These are phyloP conservation scores for Gonapodya sp. DNA, from an alignment of 192 early-diverging fungal genomes.

Conservation along the genomic window DNA sequence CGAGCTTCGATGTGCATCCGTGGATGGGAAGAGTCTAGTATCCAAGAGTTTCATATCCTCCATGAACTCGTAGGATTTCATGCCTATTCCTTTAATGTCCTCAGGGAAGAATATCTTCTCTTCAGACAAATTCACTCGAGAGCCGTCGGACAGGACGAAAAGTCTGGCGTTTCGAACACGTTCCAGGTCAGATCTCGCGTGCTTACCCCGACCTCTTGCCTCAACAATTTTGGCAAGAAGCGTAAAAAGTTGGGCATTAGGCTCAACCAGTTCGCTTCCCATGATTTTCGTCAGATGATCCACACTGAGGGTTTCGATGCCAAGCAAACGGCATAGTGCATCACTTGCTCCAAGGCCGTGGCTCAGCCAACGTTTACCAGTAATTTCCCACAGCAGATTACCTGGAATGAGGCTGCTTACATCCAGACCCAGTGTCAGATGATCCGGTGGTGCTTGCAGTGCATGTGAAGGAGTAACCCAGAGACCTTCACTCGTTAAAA, in stretches of 20 bases:
- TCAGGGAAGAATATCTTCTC: neutral
- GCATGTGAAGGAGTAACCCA: neutral
- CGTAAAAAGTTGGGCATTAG: neutral
- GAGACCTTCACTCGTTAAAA: neutral
- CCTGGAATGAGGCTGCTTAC: neutral
- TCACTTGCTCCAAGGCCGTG: neutral
- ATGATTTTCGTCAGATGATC: neutral
- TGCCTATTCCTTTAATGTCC: neutral
- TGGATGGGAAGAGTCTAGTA: neutral
- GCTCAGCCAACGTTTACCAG: neutral
- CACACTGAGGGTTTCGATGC: neutral
- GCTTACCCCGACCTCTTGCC: neutral
- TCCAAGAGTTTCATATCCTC: neutral
- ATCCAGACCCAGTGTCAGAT: neutral
- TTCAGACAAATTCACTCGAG: neutral
- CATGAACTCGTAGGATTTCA: neutral
- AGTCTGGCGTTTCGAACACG: neutral
- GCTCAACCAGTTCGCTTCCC: neutral
- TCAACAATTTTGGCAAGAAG: neutral
- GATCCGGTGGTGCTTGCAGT: neutral
- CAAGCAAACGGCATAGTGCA: neutral
- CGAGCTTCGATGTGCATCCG: neutral
- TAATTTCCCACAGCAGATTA: neutral
- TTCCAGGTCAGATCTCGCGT: neutral
- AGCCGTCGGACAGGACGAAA: neutral